A percentile compares a stretch with the other conserved stretches of the same genome.
Evolutionary conservation across 73 alveolate species (phyloP).

Genomic region (Paramecium sexaurelia): DNA sequence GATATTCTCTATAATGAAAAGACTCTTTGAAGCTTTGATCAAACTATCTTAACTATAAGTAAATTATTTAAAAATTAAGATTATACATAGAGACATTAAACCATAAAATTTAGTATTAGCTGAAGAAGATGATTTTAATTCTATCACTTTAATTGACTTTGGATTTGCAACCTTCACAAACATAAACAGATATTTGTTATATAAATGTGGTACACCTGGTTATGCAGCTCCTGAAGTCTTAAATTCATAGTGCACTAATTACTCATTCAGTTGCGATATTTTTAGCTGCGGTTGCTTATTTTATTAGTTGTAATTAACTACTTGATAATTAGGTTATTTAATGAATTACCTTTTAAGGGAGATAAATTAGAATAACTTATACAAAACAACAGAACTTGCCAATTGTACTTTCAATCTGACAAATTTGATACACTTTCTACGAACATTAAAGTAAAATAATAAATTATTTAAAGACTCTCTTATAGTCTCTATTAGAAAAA

Average conservation of each 20-base stretch:
- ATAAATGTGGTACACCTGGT: conserved; percentile 19
- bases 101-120: background rate
- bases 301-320: background rate
- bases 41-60: background rate
- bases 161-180: background rate
- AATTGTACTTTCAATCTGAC: background rate
- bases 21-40: background rate
- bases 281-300: background rate
- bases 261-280: background rate
- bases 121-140: background rate
- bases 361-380: background rate
- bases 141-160: background rate
- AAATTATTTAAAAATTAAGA: background rate
- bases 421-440: background rate
- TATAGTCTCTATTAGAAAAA: background rate
- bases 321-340: background rate
- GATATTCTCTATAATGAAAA: background rate
- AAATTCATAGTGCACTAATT: background rate
- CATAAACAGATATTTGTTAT: background rate
- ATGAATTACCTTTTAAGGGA: background rate
- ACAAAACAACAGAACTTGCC: background rate
- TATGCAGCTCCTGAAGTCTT: conserved; percentile 21
- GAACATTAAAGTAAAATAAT: background rate
- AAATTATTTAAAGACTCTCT: background rate
- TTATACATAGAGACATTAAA: background rate